Base-by-base conservation (phyloP, 306 rosid species). In the Ziziphus jujuba region DNA sequence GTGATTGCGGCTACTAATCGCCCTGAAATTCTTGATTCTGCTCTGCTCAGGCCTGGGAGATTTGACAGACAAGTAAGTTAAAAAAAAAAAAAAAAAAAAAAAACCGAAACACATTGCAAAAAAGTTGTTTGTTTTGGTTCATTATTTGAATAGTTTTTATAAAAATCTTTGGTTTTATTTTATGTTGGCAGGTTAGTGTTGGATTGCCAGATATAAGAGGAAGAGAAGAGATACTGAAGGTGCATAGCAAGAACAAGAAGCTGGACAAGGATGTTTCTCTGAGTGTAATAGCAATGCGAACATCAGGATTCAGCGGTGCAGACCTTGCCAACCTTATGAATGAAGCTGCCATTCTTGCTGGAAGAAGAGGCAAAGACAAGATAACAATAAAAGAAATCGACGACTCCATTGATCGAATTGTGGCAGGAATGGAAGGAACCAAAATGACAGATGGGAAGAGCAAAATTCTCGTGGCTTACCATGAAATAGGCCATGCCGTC, bases 381-480 rank as follows among this genome's bases (percentile, higher is more conserved):
- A 85, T 87, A 77, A 83, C 86, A 40, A 68, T 73, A 77, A 69
- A 77, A 61, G 96, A 89, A 72, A 67, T 87, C 17, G 87, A 87
- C 49, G 86, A 83, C 75, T 85, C 93, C 36, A 87, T 89, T 24
- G 93, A 89, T 60, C 82, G 91, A 25, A 89, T 89, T 10, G 86
- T 89, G 20, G 96, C 93, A 0, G 96, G 96, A 69, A 90, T 85
- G 93, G 93, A 90, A 70, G 89, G 96, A 70, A 90, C 91, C 48
- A 83, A 70, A 70, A 89, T 89, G 96, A 89, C 87, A 0, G 89
- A 87, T 79, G 89, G 89, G 52, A 89, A 87, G 86, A 83, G 57
- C 85, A 85, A 81, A 71, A 85, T 71, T 69, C 84, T 89, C 0
- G 93, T 87, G 54, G 93, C 96, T 60, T 89, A 87, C 64, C 96